Conservation (phyloP, 305 asterid genomes). For the Ajuga reptans region DNA sequence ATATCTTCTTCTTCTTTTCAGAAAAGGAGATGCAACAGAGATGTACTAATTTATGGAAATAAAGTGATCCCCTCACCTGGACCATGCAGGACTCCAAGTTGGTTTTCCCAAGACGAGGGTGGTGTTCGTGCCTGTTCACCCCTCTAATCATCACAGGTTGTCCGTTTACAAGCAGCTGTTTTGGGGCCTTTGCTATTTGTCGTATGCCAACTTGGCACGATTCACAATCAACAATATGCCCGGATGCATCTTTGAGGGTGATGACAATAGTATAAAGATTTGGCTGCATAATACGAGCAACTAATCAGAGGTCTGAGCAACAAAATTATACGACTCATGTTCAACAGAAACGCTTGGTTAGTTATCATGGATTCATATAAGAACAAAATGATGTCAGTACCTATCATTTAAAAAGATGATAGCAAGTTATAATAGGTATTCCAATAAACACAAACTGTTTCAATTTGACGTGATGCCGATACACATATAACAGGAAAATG, state of each 20-base stretch:
- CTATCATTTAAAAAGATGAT: background rate
- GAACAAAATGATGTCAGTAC: background rate
- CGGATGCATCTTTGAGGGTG: conserved; percentile 79
- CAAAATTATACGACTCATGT: background rate
- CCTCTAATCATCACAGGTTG: conserved; percentile 92
- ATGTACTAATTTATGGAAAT: conserved; percentile 9
- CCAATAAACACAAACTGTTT: background rate
- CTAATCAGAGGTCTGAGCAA: conserved; percentile 19
- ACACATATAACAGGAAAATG: background rate
- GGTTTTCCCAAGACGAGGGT: conserved; percentile 95
- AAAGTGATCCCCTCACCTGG: conserved; percentile 47
- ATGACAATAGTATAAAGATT: conserved; percentile 80
- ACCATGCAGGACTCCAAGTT: conserved; percentile 94
- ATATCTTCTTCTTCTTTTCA: too few relatives aligned
- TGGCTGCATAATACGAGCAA: conserved; percentile 58
- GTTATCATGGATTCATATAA: background rate
- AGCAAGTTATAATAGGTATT: conserved; percentile 1
- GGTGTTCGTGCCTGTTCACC: conserved; percentile 96
- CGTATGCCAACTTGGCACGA: conserved; percentile 93
- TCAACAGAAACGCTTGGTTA: background rate
- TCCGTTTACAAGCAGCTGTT: conserved; percentile 88
- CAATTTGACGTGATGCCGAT: background rate
- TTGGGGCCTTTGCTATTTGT: conserved; percentile 70
- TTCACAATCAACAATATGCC: conserved; percentile 71
- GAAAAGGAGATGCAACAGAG: background rate